phyloP scores from a whole-genome alignment of 23 red algal species.

The Gracilaria domingensis region DNA sequence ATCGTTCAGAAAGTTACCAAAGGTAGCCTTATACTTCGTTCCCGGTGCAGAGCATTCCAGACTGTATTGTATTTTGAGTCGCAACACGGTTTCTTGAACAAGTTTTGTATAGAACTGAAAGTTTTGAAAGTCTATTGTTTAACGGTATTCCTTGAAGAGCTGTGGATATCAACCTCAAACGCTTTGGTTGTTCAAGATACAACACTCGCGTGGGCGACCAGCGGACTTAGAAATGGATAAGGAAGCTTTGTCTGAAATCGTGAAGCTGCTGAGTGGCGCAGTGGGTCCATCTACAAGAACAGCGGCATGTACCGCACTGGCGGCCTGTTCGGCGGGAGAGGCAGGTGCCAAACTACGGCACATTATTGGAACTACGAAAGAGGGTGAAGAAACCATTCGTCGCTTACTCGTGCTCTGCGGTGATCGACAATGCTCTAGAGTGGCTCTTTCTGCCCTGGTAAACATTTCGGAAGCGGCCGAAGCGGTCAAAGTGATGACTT shows the following conservation, averaged over 20 bases:
- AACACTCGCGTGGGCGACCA: too few relatives aligned
- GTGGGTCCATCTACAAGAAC: conserved; percentile 24
- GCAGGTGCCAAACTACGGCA: conserved; percentile 34
- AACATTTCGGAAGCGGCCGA: conserved; percentile 52
- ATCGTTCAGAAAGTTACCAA: too few relatives aligned
- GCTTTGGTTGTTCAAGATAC: too few relatives aligned
- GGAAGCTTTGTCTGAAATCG: conserved; percentile 8
- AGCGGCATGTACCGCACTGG: conserved; percentile 36
- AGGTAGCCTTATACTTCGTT: too few relatives aligned
- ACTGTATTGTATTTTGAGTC: too few relatives aligned
- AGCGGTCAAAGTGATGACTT: background rate
- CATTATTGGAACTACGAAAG: conserved; percentile 17
- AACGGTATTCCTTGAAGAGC: too few relatives aligned
- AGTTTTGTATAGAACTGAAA: too few relatives aligned
- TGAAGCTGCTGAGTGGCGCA: conserved; percentile 41
- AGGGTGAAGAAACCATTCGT: conserved; percentile 8
- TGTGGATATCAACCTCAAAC: too few relatives aligned
- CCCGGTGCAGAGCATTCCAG: too few relatives aligned
- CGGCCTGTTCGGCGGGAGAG: conserved; percentile 21
- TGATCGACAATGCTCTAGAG: conserved; percentile 19
- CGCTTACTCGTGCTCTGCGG: conserved; percentile 45
- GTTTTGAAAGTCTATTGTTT: too few relatives aligned
- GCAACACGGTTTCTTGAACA: too few relatives aligned
- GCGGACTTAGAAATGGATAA: conserved; percentile 27
- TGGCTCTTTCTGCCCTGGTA: conserved; percentile 62